Conservation (phyloP, 306 rosid genomes). For the Rubus idaeus region DNA sequence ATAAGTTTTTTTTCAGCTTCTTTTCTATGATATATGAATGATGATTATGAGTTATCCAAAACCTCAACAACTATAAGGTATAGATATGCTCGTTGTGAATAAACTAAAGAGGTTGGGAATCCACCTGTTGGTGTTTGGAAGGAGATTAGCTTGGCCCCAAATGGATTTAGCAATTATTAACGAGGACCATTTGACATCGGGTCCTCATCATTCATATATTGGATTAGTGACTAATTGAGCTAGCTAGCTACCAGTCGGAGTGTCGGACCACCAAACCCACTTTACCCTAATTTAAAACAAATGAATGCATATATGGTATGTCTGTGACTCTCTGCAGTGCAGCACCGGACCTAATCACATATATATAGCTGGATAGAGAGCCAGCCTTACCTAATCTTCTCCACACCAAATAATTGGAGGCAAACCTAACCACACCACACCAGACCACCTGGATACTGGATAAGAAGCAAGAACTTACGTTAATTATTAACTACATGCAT, state of each 20-base stretch:
- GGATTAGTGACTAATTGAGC: neutral
- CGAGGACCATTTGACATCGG: neutral
- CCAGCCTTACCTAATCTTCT: neutral
- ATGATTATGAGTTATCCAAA: too few species aligned
- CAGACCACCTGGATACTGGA: neutral
- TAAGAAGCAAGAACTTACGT: neutral
- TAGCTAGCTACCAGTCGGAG: neutral
- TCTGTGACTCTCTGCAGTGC: neutral
- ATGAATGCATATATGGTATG: too few species aligned
- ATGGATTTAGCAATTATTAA: neutral
- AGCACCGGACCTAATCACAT: neutral
- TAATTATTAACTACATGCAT: neutral
- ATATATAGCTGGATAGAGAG: neutral
- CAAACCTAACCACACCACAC: neutral
- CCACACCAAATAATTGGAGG: neutral
- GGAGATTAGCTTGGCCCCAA: neutral
- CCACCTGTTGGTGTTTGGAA: too few species aligned
- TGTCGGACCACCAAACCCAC: neutral
- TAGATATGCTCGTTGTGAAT: too few species aligned
- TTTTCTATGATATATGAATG: too few species aligned
- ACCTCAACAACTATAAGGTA: too few species aligned
- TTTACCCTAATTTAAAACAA: neutral
- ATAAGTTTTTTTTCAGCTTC: too few species aligned
- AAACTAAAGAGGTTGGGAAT: too few species aligned
- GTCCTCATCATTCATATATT: neutral